These are phyloP conservation scores for Zhuliangozyma blackwelliae DNA, from an alignment of 1,139 yeast species.

Conservation along the genomic window DNA sequence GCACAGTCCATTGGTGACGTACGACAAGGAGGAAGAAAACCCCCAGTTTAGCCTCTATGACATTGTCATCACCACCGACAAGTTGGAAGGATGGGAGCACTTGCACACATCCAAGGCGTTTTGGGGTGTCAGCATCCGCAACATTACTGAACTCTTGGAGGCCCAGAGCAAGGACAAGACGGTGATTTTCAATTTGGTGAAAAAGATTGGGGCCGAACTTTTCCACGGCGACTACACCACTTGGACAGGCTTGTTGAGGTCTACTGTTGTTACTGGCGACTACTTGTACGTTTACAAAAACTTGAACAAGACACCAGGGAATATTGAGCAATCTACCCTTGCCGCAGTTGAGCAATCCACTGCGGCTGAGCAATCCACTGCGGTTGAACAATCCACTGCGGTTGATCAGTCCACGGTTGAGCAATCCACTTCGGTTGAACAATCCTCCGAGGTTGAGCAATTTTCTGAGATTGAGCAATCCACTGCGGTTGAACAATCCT, in stretches of 20 bases:
- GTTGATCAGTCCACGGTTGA: too few relatives aligned
- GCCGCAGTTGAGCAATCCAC: not conserved
- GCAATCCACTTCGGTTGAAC: too few relatives aligned
- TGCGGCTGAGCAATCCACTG: too few relatives aligned
- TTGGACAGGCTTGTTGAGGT: conserved; percentile 14
- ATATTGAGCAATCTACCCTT: conserved; percentile 5
- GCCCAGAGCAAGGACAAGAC: conserved; percentile 8
- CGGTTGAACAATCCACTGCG: not conserved
- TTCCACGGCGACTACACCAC: conserved; percentile 13
- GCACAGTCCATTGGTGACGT: conserved; percentile 39
- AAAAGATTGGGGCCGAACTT: conserved; percentile 16
- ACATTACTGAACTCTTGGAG: conserved; percentile 13
- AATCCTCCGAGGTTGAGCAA: too few relatives aligned
- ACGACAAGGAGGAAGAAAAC: conserved; percentile 70
- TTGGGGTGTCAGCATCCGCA: conserved; percentile 18
- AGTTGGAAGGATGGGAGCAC: conserved; percentile 22
- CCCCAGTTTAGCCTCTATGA: conserved; percentile 45
- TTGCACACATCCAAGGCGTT: conserved; percentile 19
- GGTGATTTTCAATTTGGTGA: conserved; percentile 9
- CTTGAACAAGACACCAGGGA: conserved; percentile 5
- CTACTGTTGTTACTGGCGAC: conserved; percentile 22
- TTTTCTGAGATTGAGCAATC: too few relatives aligned
- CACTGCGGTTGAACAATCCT: too few relatives aligned
- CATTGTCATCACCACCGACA: conserved; percentile 50
- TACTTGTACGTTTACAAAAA: conserved; percentile 30